These are phyloP conservation scores for Talaromyces sp. DNA, from an alignment of 2,329 filamentous ascomycete genomes.

Conservation along the genomic window DNA sequence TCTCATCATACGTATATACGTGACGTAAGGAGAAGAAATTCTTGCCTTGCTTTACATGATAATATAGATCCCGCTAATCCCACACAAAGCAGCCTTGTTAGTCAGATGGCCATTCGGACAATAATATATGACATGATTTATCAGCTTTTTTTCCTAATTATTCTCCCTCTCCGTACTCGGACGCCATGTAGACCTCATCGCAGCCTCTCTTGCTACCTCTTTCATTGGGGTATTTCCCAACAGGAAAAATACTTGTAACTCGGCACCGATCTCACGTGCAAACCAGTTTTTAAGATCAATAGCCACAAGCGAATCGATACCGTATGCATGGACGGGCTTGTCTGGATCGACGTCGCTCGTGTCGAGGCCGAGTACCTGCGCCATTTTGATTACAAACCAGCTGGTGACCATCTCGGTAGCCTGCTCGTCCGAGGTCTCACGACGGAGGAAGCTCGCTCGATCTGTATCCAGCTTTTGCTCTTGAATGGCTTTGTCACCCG, in stretches of 20 bases:
- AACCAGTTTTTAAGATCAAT: slow-evolving; percentile 4
- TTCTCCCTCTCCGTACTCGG: not conserved
- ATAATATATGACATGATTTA: not conserved
- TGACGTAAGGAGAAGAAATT: too few species aligned
- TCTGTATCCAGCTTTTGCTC: not conserved
- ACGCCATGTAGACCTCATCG: not conserved
- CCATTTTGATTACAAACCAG: not conserved
- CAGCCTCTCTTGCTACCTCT: not conserved
- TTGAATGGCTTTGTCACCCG: not conserved
- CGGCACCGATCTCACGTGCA: not conserved
- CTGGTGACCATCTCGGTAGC: not conserved
- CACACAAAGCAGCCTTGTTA: too few species aligned
- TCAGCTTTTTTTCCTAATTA: not conserved
- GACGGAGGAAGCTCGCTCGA: not conserved
- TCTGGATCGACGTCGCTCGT: not conserved
- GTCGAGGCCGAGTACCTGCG: not conserved
- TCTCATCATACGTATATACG: too few species aligned
- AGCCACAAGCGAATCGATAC: not conserved
- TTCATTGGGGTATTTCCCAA: not conserved
- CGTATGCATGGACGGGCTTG: not conserved
- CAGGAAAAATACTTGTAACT: not conserved
- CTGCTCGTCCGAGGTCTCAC: not conserved
- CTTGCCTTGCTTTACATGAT: too few species aligned
- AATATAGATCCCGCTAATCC: too few species aligned
- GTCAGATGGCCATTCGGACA: too few species aligned